A percentile compares a stretch with the other conserved stretches of the same genome.
Conservation (phyloP, 169 alveolate genomes). For the Eimeria brunetti region DNA sequence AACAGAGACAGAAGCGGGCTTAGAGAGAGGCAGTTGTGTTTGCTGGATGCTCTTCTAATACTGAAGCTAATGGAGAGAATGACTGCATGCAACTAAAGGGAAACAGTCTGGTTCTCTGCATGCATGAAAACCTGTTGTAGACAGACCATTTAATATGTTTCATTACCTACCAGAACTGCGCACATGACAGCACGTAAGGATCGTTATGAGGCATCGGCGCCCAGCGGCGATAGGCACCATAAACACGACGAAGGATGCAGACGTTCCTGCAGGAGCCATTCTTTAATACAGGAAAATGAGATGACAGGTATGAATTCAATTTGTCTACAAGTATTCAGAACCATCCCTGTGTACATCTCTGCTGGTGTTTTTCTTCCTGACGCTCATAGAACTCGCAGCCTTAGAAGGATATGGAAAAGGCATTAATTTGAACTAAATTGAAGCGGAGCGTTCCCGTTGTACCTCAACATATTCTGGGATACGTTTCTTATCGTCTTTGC, state of each 20-base stretch:
- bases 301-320: too few relatives aligned
- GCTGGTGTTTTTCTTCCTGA: neutral
- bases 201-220: slow-evolving; percentile 68
- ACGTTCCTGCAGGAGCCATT: neutral
- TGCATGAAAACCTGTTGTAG: neutral
- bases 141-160: neutral
- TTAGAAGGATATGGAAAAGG: neutral
- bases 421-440: neutral
- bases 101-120: too few relatives aligned
- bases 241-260: slow-evolving; percentile 57
- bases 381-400: neutral
- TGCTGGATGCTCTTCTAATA: neutral
- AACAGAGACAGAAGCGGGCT: neutral
- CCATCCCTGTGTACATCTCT: neutral
- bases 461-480: slow-evolving; percentile 56
- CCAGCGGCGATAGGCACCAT: slow-evolving; percentile 33
- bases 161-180: slow-evolving; percentile 41
- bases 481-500: slow-evolving; percentile 46
- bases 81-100: slow-evolving; percentile 6
- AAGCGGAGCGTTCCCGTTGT: neutral
- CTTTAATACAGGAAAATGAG: neutral
- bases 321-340: neutral
- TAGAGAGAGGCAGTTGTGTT: neutral
- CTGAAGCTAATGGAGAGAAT: neutral
- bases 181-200: slow-evolving; percentile 48